Conservation (phyloP, 495 filamentous ascomycete species). For the Chlorociboria aeruginascens region DNA sequence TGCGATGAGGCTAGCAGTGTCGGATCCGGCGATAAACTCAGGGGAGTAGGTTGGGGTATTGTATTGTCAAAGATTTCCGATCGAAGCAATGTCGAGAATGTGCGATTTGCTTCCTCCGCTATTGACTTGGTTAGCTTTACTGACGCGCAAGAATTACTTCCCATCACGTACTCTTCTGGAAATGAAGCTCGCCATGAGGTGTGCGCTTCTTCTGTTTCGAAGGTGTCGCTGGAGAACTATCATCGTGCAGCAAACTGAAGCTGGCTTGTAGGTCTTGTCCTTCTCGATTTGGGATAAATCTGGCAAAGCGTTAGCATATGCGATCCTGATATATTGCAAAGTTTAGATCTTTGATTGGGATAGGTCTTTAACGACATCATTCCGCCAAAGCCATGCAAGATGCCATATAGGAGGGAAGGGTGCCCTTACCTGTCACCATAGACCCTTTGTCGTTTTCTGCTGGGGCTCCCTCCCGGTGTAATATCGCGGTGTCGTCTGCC, state of each 20-base stretch:
- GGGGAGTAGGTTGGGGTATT: conserved; percentile 69
- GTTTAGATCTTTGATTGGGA: not conserved
- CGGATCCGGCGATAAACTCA: conserved; percentile 50
- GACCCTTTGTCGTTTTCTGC: conserved; percentile 74
- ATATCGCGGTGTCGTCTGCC: conserved; percentile 45
- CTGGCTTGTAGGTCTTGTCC: conserved; percentile 89
- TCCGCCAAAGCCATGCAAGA: not conserved
- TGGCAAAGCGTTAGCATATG: conserved; percentile 24
- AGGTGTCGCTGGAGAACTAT: conserved; percentile 83
- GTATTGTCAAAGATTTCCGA: conserved; percentile 83
- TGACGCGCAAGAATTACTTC: not conserved
- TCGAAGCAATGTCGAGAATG: conserved; percentile 77
- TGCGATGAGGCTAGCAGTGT: conserved; percentile 40
- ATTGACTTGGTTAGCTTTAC: conserved; percentile 29
- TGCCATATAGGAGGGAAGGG: conserved; percentile 43
- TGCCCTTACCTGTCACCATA: conserved; percentile 34
- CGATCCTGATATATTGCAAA: not conserved
- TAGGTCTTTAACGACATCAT: not conserved
- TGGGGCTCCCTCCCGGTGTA: conserved; percentile 66
- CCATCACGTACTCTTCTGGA: conserved; percentile 67
- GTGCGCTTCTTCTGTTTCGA: conserved; percentile 73
- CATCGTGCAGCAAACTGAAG: conserved; percentile 81
- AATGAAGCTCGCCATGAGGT: conserved; percentile 82
- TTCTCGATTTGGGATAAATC: conserved; percentile 90
- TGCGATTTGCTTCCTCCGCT: conserved; percentile 92